Base-by-base conservation (phyloP, 73 alveolate species). In the Paramecium biaurelia region DNA sequence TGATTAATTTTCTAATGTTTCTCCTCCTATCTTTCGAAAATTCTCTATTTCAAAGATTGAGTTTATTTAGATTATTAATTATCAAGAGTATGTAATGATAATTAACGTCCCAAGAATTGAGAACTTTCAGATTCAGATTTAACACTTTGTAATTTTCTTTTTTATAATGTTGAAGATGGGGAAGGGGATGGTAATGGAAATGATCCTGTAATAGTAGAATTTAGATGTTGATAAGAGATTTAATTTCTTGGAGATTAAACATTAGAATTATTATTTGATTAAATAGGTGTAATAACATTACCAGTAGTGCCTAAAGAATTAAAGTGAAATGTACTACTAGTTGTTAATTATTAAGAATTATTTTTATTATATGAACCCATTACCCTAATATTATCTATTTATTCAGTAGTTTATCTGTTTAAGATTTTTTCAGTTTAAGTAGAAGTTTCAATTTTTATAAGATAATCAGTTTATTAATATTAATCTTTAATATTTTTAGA, bases 81-180 rank as follows among this genome's bases (percentile, higher is more conserved):
- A 18, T 53, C 68, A 53, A 53, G 12, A 53, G 68, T 18, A 53
- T 53, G 68, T 18, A 53, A 53, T 18, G 68, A 53, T 53, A 63
- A 63, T 63, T 32, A 63, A 26, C 84, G 21, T 0, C 45, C 53
- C 26, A 26, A 14, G 7, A n/a, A 63, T 32, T 63, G 45, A 63
- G 84, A 63, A 32, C 26, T 30, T 32, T 63, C 84, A 63, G 84
- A 63, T 63, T 63, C 84, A 12, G 84, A 63, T 63, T 30, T 63
- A 9, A 63, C 84, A 30, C 84, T 63, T 32, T 63, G 15, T 7
- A 63, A 5, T 53, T 53, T 53, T 4, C 18, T 53, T 18, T 53
- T 53, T 53, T 18, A 4, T n/a, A 18, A 15, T 18, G 68, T 21
- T 53, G 4, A 53, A 63, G 20, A 1, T 0, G 84, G 84, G 24